Base-by-base conservation (phyloP, 257 asterid species). In the Solanum ossicruentum region DNA sequence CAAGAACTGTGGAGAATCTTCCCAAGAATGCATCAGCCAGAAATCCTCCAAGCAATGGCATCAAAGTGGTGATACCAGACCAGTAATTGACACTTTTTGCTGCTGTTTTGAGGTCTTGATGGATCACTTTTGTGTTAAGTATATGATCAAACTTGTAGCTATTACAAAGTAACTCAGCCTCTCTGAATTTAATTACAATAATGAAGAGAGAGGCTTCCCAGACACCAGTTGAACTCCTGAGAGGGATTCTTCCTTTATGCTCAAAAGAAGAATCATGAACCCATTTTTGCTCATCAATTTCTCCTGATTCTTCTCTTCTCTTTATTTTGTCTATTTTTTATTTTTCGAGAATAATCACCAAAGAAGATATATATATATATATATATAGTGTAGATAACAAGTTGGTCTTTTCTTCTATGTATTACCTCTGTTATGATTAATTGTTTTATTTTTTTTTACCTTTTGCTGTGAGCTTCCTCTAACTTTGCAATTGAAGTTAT, bases 201-300 rank as follows among this genome's bases (percentile, higher is more conserved):
- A 95, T 97, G 91, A 93, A 95, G 84, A 93, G 89, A 52, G 99
- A 91, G 66, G 98, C 99, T 86, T 87, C 94, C 99, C 99, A 97
- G 51, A 91, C 92, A 71, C 98, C 98, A 66, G 99, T 97, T 9
- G 97, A 89, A 82, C 91, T 86, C 45, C 99, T 91, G 3, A 87
- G 87, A 56, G 99, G 98, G 85, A 92, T 77, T 86, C 93, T 88
- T 51, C 97, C 98, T 89, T 89, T 91, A 47, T 89, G 89, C 89
- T 95, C 98, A 16, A 91, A 52, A 1, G 97, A 97, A 82, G 95
- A 88, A 87, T 95, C 98, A 55, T 87, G 77, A 61, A 94, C 99
- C 96, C 97, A 91, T 91, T 91, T 91, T 32, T 91, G 93, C 39
- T 92, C 93, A 63, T 93, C 97, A 49, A 67, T 71, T 28, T 78